These are phyloP conservation scores for Pholiota molesta DNA, from an alignment of 768 basidiomycete species.

Conservation along the genomic window DNA sequence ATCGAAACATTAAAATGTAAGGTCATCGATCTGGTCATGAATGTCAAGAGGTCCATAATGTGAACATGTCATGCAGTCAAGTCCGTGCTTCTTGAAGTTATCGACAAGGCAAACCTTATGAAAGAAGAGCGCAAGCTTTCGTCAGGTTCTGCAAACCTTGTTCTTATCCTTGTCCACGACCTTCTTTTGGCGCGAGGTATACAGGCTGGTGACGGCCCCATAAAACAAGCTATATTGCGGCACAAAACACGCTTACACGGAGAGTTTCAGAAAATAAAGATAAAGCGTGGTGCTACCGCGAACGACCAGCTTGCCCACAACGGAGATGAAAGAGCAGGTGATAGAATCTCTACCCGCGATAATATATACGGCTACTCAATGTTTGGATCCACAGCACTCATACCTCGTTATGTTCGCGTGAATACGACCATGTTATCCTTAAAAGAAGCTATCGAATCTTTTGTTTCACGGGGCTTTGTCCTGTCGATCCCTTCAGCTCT, in stretches of 20 bases:
- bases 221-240: slow-evolving; percentile 84
- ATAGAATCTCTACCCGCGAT: slow-evolving; percentile 11
- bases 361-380: slow-evolving; percentile 13
- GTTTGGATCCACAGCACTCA: slow-evolving; percentile 47
- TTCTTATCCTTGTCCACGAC: slow-evolving; percentile 90
- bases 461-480: slow-evolving; percentile 58
- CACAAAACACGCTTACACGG: slow-evolving; percentile 89
- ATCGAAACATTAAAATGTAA: slow-evolving; percentile 97
- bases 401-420: slow-evolving; percentile 86
- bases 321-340: slow-evolving; percentile 68
- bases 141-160: slow-evolving; percentile 60
- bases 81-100: slow-evolving; percentile 69
- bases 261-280: slow-evolving; percentile 84
- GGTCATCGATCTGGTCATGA: slow-evolving; percentile 24
- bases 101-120: slow-evolving; percentile 67
- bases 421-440: slow-evolving; percentile 73
- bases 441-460: slow-evolving; percentile 62
- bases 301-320: slow-evolving; percentile 65
- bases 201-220: slow-evolving; percentile 87
- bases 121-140: slow-evolving; percentile 79
- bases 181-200: slow-evolving; percentile 82
- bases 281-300: slow-evolving; percentile 69
- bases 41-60: slow-evolving; percentile 15
- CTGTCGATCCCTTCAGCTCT: slow-evolving; percentile 55
- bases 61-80: slow-evolving; percentile 59